phyloP scores from a whole-genome alignment of 495 filamentous ascomycete genomes.

The Cryomyces antarcticus region DNA sequence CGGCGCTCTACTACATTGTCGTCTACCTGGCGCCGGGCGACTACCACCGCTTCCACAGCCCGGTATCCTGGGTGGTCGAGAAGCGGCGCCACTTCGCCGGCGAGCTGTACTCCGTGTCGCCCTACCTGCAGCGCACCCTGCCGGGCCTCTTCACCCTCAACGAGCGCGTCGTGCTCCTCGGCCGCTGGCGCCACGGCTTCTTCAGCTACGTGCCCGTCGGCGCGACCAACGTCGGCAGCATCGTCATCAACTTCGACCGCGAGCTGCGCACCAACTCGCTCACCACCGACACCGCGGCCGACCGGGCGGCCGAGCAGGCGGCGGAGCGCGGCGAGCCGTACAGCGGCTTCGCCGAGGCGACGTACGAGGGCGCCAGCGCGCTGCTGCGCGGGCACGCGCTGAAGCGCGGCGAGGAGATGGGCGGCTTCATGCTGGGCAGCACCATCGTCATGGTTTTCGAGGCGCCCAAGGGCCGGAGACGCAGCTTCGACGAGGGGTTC shows the following conservation, averaged over 20 bases:
- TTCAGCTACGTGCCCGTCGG: conserved; percentile 91
- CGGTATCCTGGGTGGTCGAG: conserved; percentile 83
- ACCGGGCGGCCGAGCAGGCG: conserved; percentile 60
- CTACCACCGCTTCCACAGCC: conserved; percentile 96
- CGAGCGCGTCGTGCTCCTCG: conserved; percentile 83
- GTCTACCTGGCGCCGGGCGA: conserved; percentile 97
- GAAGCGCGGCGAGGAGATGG: conserved; percentile 85
- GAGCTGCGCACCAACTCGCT: conserved; percentile 87
- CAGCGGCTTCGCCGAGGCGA: conserved; percentile 74
- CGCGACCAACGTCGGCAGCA: conserved; percentile 95
- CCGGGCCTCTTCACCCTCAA: conserved; percentile 92
- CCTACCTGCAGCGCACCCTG: conserved; percentile 77
- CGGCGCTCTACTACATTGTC: conserved; percentile 78
- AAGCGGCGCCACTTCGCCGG: conserved; percentile 86
- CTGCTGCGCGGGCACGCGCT: conserved; percentile 70
- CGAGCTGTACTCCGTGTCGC: conserved; percentile 84
- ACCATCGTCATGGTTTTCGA: conserved; percentile 95
- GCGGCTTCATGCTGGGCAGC: conserved; percentile 89
- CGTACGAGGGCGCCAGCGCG: conserved; percentile 55
- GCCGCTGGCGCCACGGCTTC: conserved; percentile 92
- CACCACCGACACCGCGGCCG: conserved; percentile 72
- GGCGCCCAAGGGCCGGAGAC: conserved; percentile 47
- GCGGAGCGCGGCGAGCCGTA: conserved; percentile 56
- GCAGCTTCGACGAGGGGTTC: conserved; percentile 47
- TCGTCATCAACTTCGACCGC: conserved; percentile 90